phyloP scores from a whole-genome alignment of 352 stramenopile genomes.

The Peronospora farinosa region DNA sequence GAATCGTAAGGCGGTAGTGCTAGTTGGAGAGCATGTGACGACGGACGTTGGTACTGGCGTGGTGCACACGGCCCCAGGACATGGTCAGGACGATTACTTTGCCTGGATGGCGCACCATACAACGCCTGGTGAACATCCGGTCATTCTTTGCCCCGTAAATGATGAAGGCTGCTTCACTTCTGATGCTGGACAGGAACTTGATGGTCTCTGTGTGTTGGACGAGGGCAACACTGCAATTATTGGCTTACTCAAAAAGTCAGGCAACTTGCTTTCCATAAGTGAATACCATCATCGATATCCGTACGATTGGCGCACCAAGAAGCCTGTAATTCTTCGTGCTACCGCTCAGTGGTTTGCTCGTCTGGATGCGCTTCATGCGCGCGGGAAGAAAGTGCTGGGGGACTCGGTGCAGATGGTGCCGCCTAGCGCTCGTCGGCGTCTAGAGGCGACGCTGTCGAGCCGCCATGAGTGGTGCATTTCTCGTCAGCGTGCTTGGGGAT shows the following conservation, averaged over 20 bases:
- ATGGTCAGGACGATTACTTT: conserved; percentile 95
- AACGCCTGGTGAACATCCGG: conserved; percentile 23
- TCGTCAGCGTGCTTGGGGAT: conserved; percentile 94
- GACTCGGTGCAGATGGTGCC: conserved; percentile 90
- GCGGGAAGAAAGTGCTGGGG: conserved; percentile 47
- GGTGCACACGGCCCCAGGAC: conserved; percentile 97
- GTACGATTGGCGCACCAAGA: conserved; percentile 99
- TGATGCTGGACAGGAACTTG: conserved; percentile 87
- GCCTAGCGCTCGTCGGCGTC: conserved; percentile 64
- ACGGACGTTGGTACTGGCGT: conserved; percentile 96
- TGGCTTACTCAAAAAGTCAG: conserved; percentile 64
- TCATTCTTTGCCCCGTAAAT: conserved; percentile 67
- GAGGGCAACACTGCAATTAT: conserved; percentile 93
- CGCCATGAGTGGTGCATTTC: conserved; percentile 98
- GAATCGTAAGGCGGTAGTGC: conserved; percentile 75
- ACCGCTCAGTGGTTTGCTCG: conserved; percentile 99
- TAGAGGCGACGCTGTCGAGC: conserved; percentile 82
- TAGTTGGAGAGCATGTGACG: conserved; percentile 96
- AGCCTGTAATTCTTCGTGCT: conserved; percentile 96
- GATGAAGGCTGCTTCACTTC: conserved; percentile 70
- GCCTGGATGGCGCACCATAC: conserved; percentile 63
- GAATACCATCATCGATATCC: conserved; percentile 94
- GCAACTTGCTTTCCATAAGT: conserved; percentile 80
- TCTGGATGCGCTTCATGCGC: conserved; percentile 89
- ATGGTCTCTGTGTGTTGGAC: conserved; percentile 84